Base-by-base conservation (phyloP, 371 early-diverging fungal species). In the Mortierella sp. region DNA sequence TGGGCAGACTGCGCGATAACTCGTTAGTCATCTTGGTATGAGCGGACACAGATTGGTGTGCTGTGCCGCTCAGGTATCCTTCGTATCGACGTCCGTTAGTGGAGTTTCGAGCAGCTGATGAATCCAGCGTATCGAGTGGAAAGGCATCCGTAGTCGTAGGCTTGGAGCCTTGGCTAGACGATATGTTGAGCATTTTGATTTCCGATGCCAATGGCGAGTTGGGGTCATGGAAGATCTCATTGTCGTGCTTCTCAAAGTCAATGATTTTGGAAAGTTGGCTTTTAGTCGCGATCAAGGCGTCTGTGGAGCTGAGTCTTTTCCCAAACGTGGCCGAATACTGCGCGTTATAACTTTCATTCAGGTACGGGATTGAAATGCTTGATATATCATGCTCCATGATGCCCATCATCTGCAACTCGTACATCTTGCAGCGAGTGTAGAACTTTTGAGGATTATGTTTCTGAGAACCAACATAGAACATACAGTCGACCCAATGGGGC, bases 401-500 rank as follows among this genome's bases (percentile, higher is more conserved):
- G 24, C 93, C 94, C 91, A 94, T 93, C 91, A 92, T 93, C 72
- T 94, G 95, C 32, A 96, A 86, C 62, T 94, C 93, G 69, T 94
- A 90, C 93, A 96, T 94, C 79, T 92, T 93, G 83, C 94, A 94
- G 47, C 95, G 87, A 26, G 91, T 86, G 65, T 87, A 86, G 70
- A 90, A 92, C 64, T 89, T 88, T 55, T 88, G 90, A 20, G 85
- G 86, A 54, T 87, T 89, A 37, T 84, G 81, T 20, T 85, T 86
- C 9, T 89, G 88, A 52, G 92, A 84, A 66, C 87, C 84, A 73
- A 89, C 90, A 85, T 93, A 97, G 75, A 96, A 98, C 65, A 95
- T 96, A 64, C 93, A 92, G 66, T 96, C 97, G 20, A 97, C 87
- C 98, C 98, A 98, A 76, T 95, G 92, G 0, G 98, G 97, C 37